These are phyloP conservation scores for Hymenoscyphus linearis DNA, from an alignment of 2,329 filamentous ascomycete species.

Conservation along the genomic window DNA sequence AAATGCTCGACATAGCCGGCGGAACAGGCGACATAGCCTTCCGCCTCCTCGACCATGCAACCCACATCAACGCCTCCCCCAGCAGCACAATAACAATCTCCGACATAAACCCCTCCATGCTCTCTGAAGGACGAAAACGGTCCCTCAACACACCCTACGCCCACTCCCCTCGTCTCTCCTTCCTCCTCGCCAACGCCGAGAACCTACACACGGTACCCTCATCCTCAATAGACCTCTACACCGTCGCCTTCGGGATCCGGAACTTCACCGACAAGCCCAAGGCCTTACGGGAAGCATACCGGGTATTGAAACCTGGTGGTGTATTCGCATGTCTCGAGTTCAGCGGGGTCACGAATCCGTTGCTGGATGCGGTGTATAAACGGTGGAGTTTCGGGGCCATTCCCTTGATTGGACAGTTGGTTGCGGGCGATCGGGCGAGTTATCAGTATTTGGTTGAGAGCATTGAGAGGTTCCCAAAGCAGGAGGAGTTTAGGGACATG, in stretches of 20 bases:
- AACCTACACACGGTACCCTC: constrained; percentile 60
- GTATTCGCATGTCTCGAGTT: constrained; percentile 98
- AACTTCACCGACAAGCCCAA: constrained; percentile 92
- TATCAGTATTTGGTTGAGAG: constrained; percentile 99
- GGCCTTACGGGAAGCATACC: constrained; percentile 75
- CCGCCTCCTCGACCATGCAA: constrained; percentile 85
- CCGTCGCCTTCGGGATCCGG: constrained; percentile 92
- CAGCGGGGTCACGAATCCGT: constrained; percentile 65
- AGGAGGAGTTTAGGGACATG: constrained; percentile 79
- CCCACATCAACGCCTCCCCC: constrained; percentile 72
- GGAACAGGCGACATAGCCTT: constrained; percentile 98
- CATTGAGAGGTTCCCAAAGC: constrained; percentile 87
- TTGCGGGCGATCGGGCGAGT: constrained; percentile 88
- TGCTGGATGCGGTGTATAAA: constrained; percentile 87
- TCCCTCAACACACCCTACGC: constrained; percentile 51
- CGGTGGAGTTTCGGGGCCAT: constrained; percentile 94
- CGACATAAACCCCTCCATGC: constrained; percentile 95
- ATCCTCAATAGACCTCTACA: constrained; percentile 85
- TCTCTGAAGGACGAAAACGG: constrained; percentile 79
- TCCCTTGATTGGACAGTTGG: constrained; percentile 88
- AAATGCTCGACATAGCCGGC: constrained; percentile 91
- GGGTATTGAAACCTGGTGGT: constrained; percentile 88
- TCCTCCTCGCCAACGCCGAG: constrained; percentile 89
- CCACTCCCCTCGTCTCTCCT: constrained; percentile 57
- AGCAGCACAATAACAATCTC: constrained; percentile 82